Evolutionary conservation across 2,329 filamentous ascomycete genomes (phyloP), one percentile per base, ranked within the genome.

Genomic region (Clonostachys rosea): DNA sequence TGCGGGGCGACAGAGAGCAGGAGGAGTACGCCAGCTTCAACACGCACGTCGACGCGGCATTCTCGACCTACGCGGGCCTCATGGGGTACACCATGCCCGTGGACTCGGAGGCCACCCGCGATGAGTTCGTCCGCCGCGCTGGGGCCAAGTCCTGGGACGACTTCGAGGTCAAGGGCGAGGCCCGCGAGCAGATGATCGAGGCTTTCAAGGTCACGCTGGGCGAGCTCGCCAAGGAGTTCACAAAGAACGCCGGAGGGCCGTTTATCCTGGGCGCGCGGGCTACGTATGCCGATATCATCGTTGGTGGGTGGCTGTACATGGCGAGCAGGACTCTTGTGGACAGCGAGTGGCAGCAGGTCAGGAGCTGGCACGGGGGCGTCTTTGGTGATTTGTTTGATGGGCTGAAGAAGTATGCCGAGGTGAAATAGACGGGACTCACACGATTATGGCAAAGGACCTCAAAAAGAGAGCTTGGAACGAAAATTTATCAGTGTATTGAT

Each of bases 291-390:
- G 80, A 83, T 54, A 55, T 81, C 1, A 78, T 82, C 34, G 70
- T 83, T 1, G 79, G 78, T 2, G 76, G 63, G 1, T 83, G 79
- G 79, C 47, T 83, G 57, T 64, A 67, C 6, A 75, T 79, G 70
- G 53, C 71, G 46, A 50, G 53, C 5, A 56, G 39, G 13, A 66
- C 63, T 24, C 55, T 81, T 46, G 70, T 69, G 1, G 45, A 54
- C 46, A 50, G 54, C 3, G 77, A 81, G 48, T 81, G 75, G 76
- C 55, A 71, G 49, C 60, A 68, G 46, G 49, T 77, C 11, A 63
- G 55, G 42, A 51, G 56, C 1, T 83, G 78, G 74, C 70, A 81
- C 55, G 66, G 52, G 2, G 76, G 77, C 12, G 34, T 73, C 5
- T 81, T 78, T 66, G 77, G 70, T 2, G 52, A 55, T 47, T 51